phyloP scores from a whole-genome alignment of 2,329 filamentous ascomycete genomes.

The Dactylellina cionopaga region DNA sequence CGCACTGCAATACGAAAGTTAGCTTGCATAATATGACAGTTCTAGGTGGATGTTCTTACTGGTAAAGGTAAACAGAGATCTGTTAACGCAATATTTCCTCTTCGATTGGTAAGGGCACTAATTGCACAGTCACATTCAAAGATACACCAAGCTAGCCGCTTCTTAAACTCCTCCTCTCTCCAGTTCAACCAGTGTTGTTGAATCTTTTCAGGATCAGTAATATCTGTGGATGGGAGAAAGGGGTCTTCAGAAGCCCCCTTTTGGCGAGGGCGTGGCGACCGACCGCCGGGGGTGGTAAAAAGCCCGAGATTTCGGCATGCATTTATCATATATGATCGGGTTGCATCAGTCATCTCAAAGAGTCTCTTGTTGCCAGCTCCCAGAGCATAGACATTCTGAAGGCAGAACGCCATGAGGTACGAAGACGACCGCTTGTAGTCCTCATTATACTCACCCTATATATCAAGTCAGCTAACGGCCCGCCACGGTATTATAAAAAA shows the following conservation, averaged over 20 bases:
- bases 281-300: slow-evolving; percentile 50
- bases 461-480: no score
- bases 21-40: not conserved
- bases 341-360: slow-evolving; percentile 57
- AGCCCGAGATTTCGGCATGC: slow-evolving; percentile 56
- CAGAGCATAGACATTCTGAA: slow-evolving; percentile 56
- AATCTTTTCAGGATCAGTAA: slow-evolving; percentile 52
- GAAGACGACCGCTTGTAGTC: slow-evolving; percentile 56
- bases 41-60: slow-evolving; percentile 13
- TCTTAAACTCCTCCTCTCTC: slow-evolving; percentile 56
- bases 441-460: slow-evolving; percentile 56
- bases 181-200: slow-evolving; percentile 55
- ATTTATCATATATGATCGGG: slow-evolving; percentile 55
- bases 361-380: slow-evolving; percentile 56
- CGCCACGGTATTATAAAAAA: not conserved
- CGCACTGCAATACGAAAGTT: slow-evolving; percentile 40
- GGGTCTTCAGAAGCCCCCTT: slow-evolving; percentile 42
- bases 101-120: slow-evolving; percentile 56
- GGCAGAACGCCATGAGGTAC: slow-evolving; percentile 57
- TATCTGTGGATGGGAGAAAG: slow-evolving; percentile 32
- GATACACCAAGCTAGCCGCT: slow-evolving; percentile 56
- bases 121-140: slow-evolving; percentile 57
- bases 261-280: slow-evolving; percentile 27
- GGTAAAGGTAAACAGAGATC: slow-evolving; percentile 56
- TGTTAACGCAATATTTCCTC: slow-evolving; percentile 56